phyloP scores from a whole-genome alignment of 2,329 filamentous ascomycete genomes.

The Raffaelea ambrosiae region DNA sequence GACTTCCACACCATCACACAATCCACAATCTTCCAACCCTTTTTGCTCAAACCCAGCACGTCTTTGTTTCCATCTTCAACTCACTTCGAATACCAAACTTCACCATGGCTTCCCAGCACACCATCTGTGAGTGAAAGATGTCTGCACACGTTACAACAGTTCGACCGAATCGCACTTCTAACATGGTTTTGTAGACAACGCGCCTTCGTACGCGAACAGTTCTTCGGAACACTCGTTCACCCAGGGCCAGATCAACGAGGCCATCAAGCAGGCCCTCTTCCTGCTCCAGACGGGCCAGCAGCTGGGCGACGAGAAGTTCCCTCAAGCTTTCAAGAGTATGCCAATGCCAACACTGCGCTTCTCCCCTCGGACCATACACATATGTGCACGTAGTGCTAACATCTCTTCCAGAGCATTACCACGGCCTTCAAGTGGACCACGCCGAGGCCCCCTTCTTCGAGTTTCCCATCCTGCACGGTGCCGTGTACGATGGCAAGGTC shows the following conservation, averaged over 20 bases:
- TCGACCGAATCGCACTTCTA: too few relatives aligned
- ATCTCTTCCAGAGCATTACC: conserved; percentile 3
- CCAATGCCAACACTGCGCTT: too few relatives aligned
- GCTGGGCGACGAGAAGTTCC: conserved; percentile 8
- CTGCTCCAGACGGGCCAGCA: conserved; percentile 9
- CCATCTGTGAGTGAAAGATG: neutral
- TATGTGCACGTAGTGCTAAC: neutral
- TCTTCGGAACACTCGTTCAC: conserved; percentile 5
- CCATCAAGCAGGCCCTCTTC: conserved; percentile 6
- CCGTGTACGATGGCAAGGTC: conserved; percentile 7
- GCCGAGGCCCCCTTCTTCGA: conserved; percentile 9
- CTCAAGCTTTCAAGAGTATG: conserved; percentile 9
- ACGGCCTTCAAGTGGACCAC: neutral
- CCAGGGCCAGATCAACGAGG: conserved; percentile 6
- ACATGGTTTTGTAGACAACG: conserved; percentile 8
- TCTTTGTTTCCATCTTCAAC: neutral
- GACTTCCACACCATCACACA: neutral
- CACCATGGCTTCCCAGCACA: neutral
- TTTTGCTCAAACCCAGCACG: neutral
- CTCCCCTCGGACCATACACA: neutral
- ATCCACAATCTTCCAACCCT: neutral
- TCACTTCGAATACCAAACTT: neutral
- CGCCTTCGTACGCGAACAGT: conserved; percentile 6
- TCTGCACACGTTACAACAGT: too few relatives aligned
- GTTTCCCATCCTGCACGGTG: conserved; percentile 10